A percentile compares a stretch with the other conserved stretches of the same genome.
phyloP scores from a whole-genome alignment of 176 grass and related monocot genomes.

The Phyllostachys edulis region DNA sequence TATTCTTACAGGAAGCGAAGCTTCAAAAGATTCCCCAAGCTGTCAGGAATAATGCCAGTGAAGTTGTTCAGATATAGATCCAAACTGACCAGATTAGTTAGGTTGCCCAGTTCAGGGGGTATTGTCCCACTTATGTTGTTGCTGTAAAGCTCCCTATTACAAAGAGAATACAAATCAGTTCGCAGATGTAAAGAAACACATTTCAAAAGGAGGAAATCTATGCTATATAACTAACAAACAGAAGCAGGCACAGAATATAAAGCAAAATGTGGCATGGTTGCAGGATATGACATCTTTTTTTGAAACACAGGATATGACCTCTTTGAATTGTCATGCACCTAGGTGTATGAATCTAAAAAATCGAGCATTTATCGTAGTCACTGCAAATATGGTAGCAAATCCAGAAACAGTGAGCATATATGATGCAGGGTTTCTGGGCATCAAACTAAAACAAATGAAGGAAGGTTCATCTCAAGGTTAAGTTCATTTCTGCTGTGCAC shows the following conservation, averaged over 20 bases:
- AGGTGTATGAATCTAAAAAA: not conserved
- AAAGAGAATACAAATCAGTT: slow-evolving; percentile 27
- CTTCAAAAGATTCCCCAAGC: slow-evolving; percentile 59
- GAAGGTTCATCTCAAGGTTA: slow-evolving; percentile 7
- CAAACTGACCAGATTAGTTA: slow-evolving; percentile 80
- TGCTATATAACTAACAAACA: slow-evolving; percentile 1
- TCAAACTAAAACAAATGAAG: not conserved
- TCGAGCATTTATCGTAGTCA: not conserved
- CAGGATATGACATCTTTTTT: not conserved
- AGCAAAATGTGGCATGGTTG: not conserved
- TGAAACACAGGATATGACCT: not conserved
- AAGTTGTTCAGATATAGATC: slow-evolving; percentile 77
- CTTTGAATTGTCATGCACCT: not conserved
- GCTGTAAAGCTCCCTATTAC: slow-evolving; percentile 75
- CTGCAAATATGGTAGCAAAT: not conserved
- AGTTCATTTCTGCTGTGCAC: not conserved
- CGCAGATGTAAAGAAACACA: not conserved
- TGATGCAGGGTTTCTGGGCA: not conserved
- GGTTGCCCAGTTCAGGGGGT: slow-evolving; percentile 72
- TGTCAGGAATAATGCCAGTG: slow-evolving; percentile 53
- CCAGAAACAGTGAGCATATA: not conserved
- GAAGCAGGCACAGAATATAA: not conserved
- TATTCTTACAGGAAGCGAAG: slow-evolving; percentile 76
- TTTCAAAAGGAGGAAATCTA: not conserved
- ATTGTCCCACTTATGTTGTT: slow-evolving; percentile 75